These are phyloP conservation scores for Metschnikowia chrysomelidarum DNA, from an alignment of 805 yeast species.

Conservation along the genomic window DNA sequence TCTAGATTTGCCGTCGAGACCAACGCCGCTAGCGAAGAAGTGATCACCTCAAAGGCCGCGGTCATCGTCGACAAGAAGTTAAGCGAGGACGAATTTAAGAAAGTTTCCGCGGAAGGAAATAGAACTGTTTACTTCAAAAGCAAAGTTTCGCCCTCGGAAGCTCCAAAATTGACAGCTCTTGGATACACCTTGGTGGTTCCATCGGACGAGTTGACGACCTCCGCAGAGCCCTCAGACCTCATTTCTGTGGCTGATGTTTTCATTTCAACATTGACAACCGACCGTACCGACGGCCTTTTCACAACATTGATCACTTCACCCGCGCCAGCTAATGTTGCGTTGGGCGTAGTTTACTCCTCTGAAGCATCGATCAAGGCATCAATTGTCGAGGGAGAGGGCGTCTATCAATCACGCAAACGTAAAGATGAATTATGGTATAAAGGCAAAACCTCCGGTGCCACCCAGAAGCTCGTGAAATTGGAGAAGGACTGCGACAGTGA, in stretches of 20 bases:
- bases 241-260: slow-evolving; percentile 46
- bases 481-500: slow-evolving; percentile 91
- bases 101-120: slow-evolving; percentile 26
- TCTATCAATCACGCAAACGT: slow-evolving; percentile 84
- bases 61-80: slow-evolving; percentile 23
- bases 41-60: slow-evolving; percentile 20
- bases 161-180: slow-evolving; percentile 25
- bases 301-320: slow-evolving; percentile 80
- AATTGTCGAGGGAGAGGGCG: slow-evolving; percentile 77
- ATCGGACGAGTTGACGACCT: slow-evolving; percentile 29
- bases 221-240: slow-evolving; percentile 20
- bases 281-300: slow-evolving; percentile 81
- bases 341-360: slow-evolving; percentile 92
- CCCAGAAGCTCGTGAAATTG: slow-evolving; percentile 68
- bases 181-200: slow-evolving; percentile 38
- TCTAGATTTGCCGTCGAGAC: slow-evolving; percentile 17
- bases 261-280: slow-evolving; percentile 60
- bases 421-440: slow-evolving; percentile 89
- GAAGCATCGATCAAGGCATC: slow-evolving; percentile 78
- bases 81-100: slow-evolving; percentile 18
- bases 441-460: slow-evolving; percentile 95
- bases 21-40: slow-evolving; percentile 6
- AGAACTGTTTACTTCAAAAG: slow-evolving; percentile 27
- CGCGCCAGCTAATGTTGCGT: slow-evolving; percentile 47
- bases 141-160: slow-evolving; percentile 21